phyloP scores from a whole-genome alignment of 768 basidiomycete genomes.

The Tylopilus felleus region DNA sequence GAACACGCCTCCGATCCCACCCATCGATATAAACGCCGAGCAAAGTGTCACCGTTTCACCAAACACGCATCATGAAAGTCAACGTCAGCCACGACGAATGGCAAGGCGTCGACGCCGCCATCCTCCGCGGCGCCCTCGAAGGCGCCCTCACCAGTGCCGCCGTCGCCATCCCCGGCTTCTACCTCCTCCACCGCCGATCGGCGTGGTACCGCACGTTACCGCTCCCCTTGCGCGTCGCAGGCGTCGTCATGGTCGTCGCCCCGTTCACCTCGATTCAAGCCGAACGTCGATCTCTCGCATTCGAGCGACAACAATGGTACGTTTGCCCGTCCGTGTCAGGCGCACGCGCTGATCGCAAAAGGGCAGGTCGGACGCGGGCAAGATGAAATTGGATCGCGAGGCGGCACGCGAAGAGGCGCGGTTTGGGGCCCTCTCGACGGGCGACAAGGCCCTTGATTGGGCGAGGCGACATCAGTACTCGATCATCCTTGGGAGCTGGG shows the following conservation, averaged over 20 bases:
- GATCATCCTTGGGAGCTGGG: constrained; percentile 76
- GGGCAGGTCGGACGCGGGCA: constrained; percentile 40
- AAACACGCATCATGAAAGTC: constrained; percentile 26
- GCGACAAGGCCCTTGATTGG: constrained; percentile 61
- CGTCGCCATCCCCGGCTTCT: constrained; percentile 48
- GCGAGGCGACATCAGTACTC: constrained; percentile 65
- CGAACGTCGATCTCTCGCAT: constrained; percentile 64
- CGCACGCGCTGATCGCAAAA: background rate
- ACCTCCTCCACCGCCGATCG: constrained; percentile 48
- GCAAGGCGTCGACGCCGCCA: constrained; percentile 50
- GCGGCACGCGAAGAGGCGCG: constrained; percentile 31
- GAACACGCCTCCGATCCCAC: background rate
- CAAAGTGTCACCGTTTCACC: too few species aligned
- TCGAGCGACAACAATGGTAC: constrained; percentile 61
- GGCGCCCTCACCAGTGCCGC: constrained; percentile 45
- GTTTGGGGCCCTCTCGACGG: constrained; percentile 49
- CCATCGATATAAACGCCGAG: too few species aligned
- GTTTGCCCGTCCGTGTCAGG: constrained; percentile 12
- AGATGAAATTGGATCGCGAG: constrained; percentile 52
- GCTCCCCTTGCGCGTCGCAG: constrained; percentile 64
- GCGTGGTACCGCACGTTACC: constrained; percentile 65
- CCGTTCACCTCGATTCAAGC: constrained; percentile 71
- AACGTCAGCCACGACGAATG: constrained; percentile 44
- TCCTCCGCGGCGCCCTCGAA: constrained; percentile 62
- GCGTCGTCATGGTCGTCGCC: constrained; percentile 62